Evolutionary conservation across 257 asterid genomes (phyloP), one percentile per base, ranked within the genome.

Genomic region (Leptodermis oblonga): DNA sequence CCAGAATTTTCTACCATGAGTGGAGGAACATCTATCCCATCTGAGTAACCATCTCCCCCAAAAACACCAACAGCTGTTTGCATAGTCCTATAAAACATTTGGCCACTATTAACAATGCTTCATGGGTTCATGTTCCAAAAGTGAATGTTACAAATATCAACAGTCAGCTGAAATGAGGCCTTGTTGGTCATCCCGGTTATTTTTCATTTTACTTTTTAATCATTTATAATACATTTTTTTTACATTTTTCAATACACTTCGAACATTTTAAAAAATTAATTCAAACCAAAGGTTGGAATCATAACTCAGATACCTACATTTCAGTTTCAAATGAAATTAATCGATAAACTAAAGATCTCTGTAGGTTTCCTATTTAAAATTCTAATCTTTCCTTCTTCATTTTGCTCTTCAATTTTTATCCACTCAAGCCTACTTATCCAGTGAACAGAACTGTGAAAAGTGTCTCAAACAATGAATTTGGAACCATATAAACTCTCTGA

Each of bases 11-110:
- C 90, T 51, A 75, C 85, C 98, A 92, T 88, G 69, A 90, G 84
- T 28, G 90, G 92, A 75, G 88, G 88, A 49, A 45, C 87, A 68
- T 74, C 82, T 70, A 77, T 79, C 64, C 89, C 93, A 74, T 92
- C 80, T 12, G 56, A 78, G 69, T 68, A 79, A 67, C 83, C 83
- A 79, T 82, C 96, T 79, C 94, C 96, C 37, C 97, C 97, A 76
- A 92, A 92, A 63, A 87, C 92, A 26, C 97, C 98, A 75, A 83
- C 96, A 62, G 98, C 98, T 72, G 98, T 90, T 81, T 92, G 97
- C 92, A 92, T 87, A 52, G 97, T 88, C 95, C 98, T 92, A 83
- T 65, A 85, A 77, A 36, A 67, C 60, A 77, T 81, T n/a, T 75
- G 68, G 48, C 69, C 49, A 49, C 42, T 10, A 18, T 68, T 70